Conservation (phyloP, 768 basidiomycete species). For the Kwoniella dendrophila region DNA sequence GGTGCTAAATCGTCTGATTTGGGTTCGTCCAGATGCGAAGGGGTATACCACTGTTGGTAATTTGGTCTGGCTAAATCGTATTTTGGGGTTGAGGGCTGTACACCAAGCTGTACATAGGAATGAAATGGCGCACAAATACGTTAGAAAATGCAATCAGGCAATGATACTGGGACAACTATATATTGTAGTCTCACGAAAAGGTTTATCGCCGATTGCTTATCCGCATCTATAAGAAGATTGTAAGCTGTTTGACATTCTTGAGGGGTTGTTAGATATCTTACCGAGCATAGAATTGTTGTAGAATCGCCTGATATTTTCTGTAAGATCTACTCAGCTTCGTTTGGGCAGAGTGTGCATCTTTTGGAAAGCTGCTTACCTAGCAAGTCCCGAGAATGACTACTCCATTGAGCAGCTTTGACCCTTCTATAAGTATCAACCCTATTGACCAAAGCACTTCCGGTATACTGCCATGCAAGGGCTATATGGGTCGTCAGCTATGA, state of each 20-base stretch:
- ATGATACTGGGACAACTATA: no score
- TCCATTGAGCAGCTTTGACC: conserved; percentile 88
- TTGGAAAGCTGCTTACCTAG: conserved; percentile 34
- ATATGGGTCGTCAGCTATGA: neutral
- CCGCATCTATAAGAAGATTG: conserved; percentile 67
- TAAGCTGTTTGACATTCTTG: neutral
- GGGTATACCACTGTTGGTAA: conserved; percentile 83
- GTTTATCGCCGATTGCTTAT: conserved; percentile 96
- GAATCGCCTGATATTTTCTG: conserved; percentile 86
- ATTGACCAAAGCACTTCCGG: conserved; percentile 93
- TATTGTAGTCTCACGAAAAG: conserved; percentile 94
- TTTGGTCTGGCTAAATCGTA: conserved; percentile 65
- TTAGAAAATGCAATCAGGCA: no score
- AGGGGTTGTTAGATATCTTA: conserved; percentile 48
- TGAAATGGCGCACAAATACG: no score
- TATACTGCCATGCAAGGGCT: conserved; percentile 96
- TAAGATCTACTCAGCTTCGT: conserved; percentile 1
- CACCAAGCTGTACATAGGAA: conserved; percentile 36
- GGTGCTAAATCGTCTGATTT: conserved; percentile 60
- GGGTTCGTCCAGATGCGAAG: conserved; percentile 57
- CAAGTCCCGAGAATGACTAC: conserved; percentile 93
- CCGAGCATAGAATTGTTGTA: conserved; percentile 92
- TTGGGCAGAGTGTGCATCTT: neutral
- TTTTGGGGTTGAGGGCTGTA: conserved; percentile 44
- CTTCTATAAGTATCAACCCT: conserved; percentile 88